These are phyloP conservation scores for Fragaria ananassa DNA, from an alignment of 306 rosid species.

Conservation along the genomic window DNA sequence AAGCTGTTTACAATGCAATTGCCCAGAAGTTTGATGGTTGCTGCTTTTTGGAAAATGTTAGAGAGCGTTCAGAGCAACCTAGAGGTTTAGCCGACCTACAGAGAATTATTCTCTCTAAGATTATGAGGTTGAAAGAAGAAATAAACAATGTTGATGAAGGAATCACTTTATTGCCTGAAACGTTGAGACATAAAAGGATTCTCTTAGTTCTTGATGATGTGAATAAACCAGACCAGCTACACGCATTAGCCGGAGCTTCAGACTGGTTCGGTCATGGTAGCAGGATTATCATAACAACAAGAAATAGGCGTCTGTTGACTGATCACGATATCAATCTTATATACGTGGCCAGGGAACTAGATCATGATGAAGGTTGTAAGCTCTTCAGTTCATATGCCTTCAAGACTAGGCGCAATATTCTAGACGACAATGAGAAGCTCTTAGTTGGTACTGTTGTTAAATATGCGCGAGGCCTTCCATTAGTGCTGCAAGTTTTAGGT, in stretches of 20 bases:
- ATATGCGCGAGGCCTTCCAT: constrained; percentile 21
- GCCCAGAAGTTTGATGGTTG: neutral
- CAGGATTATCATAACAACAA: constrained; percentile 19
- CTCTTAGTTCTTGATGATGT: constrained; percentile 17
- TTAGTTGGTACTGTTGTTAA: neutral
- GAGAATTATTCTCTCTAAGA: neutral
- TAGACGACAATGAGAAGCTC: neutral
- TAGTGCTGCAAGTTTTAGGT: constrained; percentile 42
- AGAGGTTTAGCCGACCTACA: neutral
- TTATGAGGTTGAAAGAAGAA: neutral
- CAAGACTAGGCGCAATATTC: neutral
- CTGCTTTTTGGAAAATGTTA: neutral
- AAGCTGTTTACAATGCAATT: too few species aligned
- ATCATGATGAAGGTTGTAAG: neutral
- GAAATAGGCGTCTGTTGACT: neutral
- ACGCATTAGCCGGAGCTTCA: neutral
- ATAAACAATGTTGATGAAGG: neutral
- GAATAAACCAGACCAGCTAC: neutral
- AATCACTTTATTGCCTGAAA: neutral
- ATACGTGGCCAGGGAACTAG: neutral
- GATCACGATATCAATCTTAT: neutral
- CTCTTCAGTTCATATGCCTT: neutral
- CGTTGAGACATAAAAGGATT: neutral
- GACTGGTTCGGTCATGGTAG: neutral
- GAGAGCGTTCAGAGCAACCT: neutral